phyloP scores from a whole-genome alignment of 1,139 yeast genomes.

The Debaryomycetaceae sp. region DNA sequence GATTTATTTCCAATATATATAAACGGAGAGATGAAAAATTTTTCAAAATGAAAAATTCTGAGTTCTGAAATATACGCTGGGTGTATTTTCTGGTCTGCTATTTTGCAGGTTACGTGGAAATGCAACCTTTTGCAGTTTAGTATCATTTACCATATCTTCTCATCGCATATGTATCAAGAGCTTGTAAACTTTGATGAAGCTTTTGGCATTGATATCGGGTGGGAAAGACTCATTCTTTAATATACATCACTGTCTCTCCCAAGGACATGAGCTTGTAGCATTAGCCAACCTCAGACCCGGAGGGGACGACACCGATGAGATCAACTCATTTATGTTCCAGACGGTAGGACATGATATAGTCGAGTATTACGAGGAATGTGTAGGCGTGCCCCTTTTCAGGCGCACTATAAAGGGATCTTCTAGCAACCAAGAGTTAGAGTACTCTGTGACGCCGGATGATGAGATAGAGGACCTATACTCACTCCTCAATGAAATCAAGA shows the following conservation, averaged over 20 bases:
- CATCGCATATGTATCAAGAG: neutral
- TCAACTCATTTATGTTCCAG: conserved; percentile 96
- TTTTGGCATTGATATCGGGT: conserved; percentile 88
- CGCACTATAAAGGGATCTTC: conserved; percentile 64
- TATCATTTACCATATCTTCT: neutral
- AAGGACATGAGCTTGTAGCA: conserved; percentile 83
- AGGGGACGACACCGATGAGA: conserved; percentile 47
- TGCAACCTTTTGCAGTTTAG: no score
- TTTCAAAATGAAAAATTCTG: neutral
- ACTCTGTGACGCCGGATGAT: conserved; percentile 60
- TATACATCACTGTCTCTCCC: conserved; percentile 73
- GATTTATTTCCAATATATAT: neutral
- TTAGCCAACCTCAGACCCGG: conserved; percentile 81
- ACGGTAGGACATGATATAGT: conserved; percentile 94
- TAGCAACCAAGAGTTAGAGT: conserved; percentile 65
- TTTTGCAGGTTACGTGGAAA: no score
- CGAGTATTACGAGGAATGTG: conserved; percentile 60
- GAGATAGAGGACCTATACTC: conserved; percentile 79
- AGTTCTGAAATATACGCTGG: neutral
- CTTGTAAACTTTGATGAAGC: conserved; percentile 55
- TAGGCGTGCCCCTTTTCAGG: conserved; percentile 77
- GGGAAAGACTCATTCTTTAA: conserved; percentile 95
- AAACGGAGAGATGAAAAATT: conserved; percentile 1
- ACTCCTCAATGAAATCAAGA: conserved; percentile 46
- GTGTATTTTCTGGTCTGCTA: no score